A percentile compares a stretch with the other conserved stretches of the same genome.
Conservation (phyloP, 108 stramenopile species). For the Pelagomonas calceolata region DNA sequence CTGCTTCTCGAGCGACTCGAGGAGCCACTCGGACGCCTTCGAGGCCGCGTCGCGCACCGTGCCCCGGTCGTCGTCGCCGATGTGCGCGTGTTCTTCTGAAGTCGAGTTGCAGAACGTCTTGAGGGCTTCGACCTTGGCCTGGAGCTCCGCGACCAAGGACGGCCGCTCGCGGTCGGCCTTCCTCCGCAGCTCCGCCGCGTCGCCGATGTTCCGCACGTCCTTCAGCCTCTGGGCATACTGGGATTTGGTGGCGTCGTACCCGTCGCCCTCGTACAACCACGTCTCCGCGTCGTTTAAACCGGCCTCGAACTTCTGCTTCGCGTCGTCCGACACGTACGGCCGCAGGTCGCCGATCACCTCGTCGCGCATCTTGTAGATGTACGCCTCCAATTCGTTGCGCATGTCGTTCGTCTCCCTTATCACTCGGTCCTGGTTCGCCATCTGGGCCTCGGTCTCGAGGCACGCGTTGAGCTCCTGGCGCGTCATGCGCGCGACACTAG, state of each 20-base stretch:
- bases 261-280: constrained; percentile 95
- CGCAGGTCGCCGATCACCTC: constrained; percentile 70
- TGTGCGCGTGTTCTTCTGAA: constrained; percentile 66
- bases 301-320: constrained; percentile 53
- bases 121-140: constrained; percentile 66
- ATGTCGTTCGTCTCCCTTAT: constrained; percentile 87
- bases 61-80: constrained; percentile 72
- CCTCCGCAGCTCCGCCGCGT: constrained; percentile 72
- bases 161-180: constrained; percentile 62
- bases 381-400: constrained; percentile 95
- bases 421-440: constrained; percentile 75
- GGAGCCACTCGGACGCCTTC: constrained; percentile 73
- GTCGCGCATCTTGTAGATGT: constrained; percentile 97
- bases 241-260: constrained; percentile 88
- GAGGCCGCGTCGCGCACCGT: constrained; percentile 59
- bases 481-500: constrained; percentile 34
- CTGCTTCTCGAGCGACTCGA: constrained; percentile 82
- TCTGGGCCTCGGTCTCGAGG: constrained; percentile 66
- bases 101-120: constrained; percentile 66
- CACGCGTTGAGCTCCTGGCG: constrained; percentile 62
- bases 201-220: constrained; percentile 69
- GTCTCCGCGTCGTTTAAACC: constrained; percentile 71
- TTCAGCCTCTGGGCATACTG: constrained; percentile 71
- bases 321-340: constrained; percentile 65
- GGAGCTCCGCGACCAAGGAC: constrained; percentile 51